These are phyloP conservation scores for Neurospora africana DNA, from an alignment of 495 filamentous ascomycete species.

Conservation along the genomic window DNA sequence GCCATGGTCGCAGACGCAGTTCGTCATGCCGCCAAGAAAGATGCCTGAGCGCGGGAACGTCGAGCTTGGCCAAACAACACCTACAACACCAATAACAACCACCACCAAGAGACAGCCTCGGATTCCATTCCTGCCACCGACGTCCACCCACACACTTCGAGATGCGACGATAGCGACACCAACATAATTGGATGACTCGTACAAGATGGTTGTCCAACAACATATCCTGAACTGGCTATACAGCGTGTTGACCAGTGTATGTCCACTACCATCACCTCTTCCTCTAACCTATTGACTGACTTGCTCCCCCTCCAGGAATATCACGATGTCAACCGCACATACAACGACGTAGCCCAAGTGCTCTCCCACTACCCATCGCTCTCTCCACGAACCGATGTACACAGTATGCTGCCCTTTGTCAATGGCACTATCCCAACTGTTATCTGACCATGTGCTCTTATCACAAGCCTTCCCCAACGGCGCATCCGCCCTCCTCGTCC, in stretches of 20 bases:
- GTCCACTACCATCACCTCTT: not conserved
- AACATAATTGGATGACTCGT: not conserved
- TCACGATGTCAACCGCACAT: conserved; percentile 79
- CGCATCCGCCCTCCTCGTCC: conserved; percentile 74
- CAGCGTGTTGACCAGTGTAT: conserved; percentile 73
- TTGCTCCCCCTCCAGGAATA: conserved; percentile 58
- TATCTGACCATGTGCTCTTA: not conserved
- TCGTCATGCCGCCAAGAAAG: not conserved
- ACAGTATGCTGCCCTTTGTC: conserved; percentile 52
- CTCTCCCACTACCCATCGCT: conserved; percentile 76
- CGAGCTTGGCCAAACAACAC: not conserved
- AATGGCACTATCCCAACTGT: not conserved
- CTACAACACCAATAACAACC: not conserved
- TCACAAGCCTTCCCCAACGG: conserved; percentile 83
- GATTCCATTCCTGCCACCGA: not conserved
- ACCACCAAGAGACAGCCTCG: not conserved
- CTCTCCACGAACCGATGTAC: conserved; percentile 86
- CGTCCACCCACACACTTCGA: not conserved
- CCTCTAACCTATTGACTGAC: conserved; percentile 1
- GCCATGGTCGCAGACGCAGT: not conserved
- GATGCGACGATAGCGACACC: not conserved
- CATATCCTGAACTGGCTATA: conserved; percentile 92
- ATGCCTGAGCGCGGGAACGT: not conserved
- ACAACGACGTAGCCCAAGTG: conserved; percentile 77
- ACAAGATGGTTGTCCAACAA: conserved; percentile 71